A percentile compares a stretch with the other conserved stretches of the same genome.
phyloP scores from a whole-genome alignment of 2,329 filamentous ascomycete species.

The Phialocephala subalpina region DNA sequence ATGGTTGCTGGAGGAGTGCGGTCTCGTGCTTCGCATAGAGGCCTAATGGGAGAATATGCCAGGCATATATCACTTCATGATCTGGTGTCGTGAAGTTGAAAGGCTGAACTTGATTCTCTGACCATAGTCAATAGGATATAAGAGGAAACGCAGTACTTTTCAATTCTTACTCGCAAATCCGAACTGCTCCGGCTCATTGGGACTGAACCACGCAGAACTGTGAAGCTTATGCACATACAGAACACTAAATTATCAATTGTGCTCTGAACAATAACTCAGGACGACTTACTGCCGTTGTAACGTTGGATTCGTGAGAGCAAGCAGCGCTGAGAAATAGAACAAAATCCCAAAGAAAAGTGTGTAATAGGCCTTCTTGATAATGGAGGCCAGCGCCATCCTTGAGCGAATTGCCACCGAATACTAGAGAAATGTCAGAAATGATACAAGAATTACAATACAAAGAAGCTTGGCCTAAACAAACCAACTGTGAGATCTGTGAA shows the following conservation, averaged over 20 bases:
- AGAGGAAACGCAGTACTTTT: not conserved
- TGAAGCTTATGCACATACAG: slow-evolving; percentile 86
- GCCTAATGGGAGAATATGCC: slow-evolving; percentile 86
- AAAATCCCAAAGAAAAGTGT: slow-evolving; percentile 65
- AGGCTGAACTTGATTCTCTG: slow-evolving; percentile 87
- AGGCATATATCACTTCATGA: slow-evolving; percentile 81
- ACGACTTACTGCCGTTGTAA: slow-evolving; percentile 80
- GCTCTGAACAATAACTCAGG: not conserved
- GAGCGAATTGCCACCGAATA: not conserved
- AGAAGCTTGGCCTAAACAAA: not conserved
- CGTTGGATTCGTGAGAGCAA: slow-evolving; percentile 69
- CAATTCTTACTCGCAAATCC: slow-evolving; percentile 78
- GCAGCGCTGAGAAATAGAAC: slow-evolving; percentile 73
- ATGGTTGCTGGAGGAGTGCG: slow-evolving; percentile 60
- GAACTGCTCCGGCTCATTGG: slow-evolving; percentile 81
- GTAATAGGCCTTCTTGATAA: slow-evolving; percentile 56
- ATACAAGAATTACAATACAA: not conserved
- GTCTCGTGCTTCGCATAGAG: slow-evolving; percentile 78
- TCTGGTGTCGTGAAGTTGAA: slow-evolving; percentile 81
- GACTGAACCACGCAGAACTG: slow-evolving; percentile 73
- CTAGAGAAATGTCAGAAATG: slow-evolving; percentile 19
- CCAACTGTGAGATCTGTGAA: not conserved
- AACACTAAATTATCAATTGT: slow-evolving; percentile 54
- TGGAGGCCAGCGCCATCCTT: slow-evolving; percentile 47
- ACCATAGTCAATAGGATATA: slow-evolving; percentile 9